Conservation (phyloP, 228 moss, liverwort and hornwort species). For the Sphagnum fallax region DNA sequence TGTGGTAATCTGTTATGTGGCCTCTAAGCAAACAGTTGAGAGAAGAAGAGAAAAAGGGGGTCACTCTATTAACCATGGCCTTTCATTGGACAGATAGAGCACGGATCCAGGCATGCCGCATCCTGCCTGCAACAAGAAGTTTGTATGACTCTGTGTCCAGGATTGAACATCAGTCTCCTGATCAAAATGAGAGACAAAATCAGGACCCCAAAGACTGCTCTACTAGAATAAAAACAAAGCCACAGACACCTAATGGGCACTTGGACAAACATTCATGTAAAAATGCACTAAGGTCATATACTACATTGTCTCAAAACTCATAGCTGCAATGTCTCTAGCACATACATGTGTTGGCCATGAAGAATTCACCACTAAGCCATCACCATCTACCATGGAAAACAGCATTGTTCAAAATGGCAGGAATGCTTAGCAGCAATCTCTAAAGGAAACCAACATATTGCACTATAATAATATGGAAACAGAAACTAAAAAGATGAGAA, state of each 20-base stretch:
- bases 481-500: too few species aligned
- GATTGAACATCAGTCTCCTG: slow-evolving; percentile 71
- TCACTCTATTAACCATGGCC: slow-evolving; percentile 63
- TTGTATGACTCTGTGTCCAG: slow-evolving; percentile 81
- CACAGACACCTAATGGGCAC: not conserved
- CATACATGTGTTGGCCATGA: slow-evolving; percentile 65
- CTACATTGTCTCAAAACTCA: slow-evolving; percentile 90
- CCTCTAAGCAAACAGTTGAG: slow-evolving; percentile 73
- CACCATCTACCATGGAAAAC: too few species aligned
- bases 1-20: slow-evolving; percentile 14
- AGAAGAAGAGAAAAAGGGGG: slow-evolving; percentile 75
- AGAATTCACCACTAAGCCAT: too few species aligned
- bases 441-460: too few species aligned
- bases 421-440: too few species aligned
- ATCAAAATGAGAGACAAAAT: not conserved
- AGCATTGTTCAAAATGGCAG: too few species aligned
- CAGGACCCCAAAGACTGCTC: too few species aligned
- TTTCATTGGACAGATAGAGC: slow-evolving; percentile 45
- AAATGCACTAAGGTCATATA: slow-evolving; percentile 65
- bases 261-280: not conserved
- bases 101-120: slow-evolving; percentile 55
- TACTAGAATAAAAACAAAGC: not conserved
- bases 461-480: too few species aligned
- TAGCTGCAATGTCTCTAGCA: slow-evolving; percentile 80
- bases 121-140: slow-evolving; percentile 80